A percentile compares a stretch with the other conserved stretches of the same genome.
Conservation (phyloP, 1,284 basidiomycete species). For the Moesziomyces sp. region DNA sequence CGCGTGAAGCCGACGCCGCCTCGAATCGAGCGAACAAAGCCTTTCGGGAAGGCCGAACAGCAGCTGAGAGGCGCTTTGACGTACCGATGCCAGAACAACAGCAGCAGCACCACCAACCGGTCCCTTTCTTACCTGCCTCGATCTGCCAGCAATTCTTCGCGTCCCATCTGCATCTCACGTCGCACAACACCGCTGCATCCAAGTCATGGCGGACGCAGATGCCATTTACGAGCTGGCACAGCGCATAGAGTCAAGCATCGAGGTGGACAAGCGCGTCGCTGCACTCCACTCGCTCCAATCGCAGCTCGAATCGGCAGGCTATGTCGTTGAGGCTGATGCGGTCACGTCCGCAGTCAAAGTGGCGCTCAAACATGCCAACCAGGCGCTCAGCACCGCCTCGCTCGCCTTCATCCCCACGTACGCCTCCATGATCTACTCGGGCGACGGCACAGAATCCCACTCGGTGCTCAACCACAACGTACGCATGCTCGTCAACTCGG, state of each 20-base stretch:
- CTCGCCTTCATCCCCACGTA: slow-evolving; percentile 62
- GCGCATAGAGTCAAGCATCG: slow-evolving; percentile 44
- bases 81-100: slow-evolving; percentile 4
- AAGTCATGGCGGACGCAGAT: slow-evolving; percentile 41
- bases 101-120: background rate
- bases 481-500: slow-evolving; percentile 71
- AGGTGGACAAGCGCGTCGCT: slow-evolving; percentile 42
- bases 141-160: background rate
- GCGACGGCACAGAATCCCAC: slow-evolving; percentile 28
- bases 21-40: no score
- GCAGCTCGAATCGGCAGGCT: slow-evolving; percentile 30
- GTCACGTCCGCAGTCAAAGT: slow-evolving; percentile 73
- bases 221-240: slow-evolving; percentile 43
- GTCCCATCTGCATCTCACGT: no score
- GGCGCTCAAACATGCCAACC: slow-evolving; percentile 81
- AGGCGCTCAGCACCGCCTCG: slow-evolving; percentile 73
- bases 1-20: no score
- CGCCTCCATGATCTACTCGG: slow-evolving; percentile 44
- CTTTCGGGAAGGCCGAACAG: background rate
- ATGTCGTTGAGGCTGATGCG: slow-evolving; percentile 51
- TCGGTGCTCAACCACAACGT: slow-evolving; percentile 40
- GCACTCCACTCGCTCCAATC: slow-evolving; percentile 39
- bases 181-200: no score
- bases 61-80: background rate
- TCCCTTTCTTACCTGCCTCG: background rate